Base-by-base conservation (phyloP, 2,329 filamentous ascomycete species). In the Fusarium subtropicale region DNA sequence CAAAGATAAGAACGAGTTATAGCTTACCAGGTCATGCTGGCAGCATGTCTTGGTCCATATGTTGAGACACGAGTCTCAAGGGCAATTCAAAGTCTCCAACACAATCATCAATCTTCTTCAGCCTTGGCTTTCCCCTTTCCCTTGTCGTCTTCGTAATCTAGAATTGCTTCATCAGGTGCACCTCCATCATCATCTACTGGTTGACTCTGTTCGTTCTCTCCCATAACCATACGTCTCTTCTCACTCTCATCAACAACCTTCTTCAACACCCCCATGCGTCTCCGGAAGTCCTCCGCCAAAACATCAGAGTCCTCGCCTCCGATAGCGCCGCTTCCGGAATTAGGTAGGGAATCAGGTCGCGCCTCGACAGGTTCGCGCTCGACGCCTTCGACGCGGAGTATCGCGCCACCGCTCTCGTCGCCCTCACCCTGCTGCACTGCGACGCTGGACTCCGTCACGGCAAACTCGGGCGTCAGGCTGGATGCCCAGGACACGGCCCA, bases 381-480 rank as follows among this genome's bases (percentile, higher is more conserved):
- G 26, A 80, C 74, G 68, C 80, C 75, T 74, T 80, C 78, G 33
- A 81, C 72, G 22, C 77, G 77, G 41, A 81, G 75, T 69, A 79
- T 76, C 13, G 45, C 31, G 39, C 76, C 73, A 60, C 67, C 69
- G 56, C 63, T 71, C 30, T 64, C 68, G 18, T 71, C 71, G 24
- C 75, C 77, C 36, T 78, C 79, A 54, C 80, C 81, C 71, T 84
- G 82, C 50, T 79, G 83, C 22, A 79, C 79, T 16, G 75, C 71
- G 44, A 88, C 74, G 54, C 78, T 79, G 16, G 84, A 79, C 45
- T 79, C 79, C 2, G 84, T 84, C 45, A 88, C 82, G 47, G 88
- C 87, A 90, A 95, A 98, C 51, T 91, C 87, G 0, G 90, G 82
- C 11, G 88, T 91, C 15, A 97, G 81, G 66, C 91, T 94, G 42